Evolutionary conservation across 139 green algal genomes (phyloP), one percentile per base, ranked within the genome.

Genomic region (Closterium sp.): DNA sequence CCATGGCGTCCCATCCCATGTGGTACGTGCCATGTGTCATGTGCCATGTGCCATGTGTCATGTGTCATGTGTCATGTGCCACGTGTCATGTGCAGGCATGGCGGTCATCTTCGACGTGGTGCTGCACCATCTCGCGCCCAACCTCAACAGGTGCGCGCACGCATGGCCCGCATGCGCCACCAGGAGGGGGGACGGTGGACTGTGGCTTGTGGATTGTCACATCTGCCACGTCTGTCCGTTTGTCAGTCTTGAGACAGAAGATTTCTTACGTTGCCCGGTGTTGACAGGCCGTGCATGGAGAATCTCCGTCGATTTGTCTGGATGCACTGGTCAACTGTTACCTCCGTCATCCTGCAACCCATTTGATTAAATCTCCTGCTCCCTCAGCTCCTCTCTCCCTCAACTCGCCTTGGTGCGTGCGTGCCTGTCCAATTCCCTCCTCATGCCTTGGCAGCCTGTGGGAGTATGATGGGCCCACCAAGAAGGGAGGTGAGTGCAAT

Each of bases 21-120:
- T 86, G 5, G 2, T 29, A 28, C 3, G 24, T 86, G 24, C 79
- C 79, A 86, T 86, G 38, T 31, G 29, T 0, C 85, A 88, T 88
- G 29, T 30, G 29, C 28, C n/a, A n/a, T n/a, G n/a, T n/a, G n/a
- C n/a, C n/a, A n/a, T n/a, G n/a, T n/a, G n/a, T n/a, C n/a, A n/a
- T n/a, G n/a, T n/a, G n/a, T n/a, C n/a, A n/a, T n/a, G n/a, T n/a
- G n/a, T n/a, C n/a, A n/a, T n/a, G n/a, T n/a, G n/a, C n/a, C n/a
- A n/a, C n/a, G n/a, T n/a, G n/a, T n/a, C 88, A 19, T 31, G 17
- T 88, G 27, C 38, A 88, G 94, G 94, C 45, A 88, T 97, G 89
- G 95, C 89, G 2, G 96, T 97, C 21, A 96, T 97, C 22, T 94
- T 97, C 34, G 96, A 97, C 86, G 91, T 97, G 29, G 96, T 97